These are phyloP conservation scores for Protea cynaroides DNA, from an alignment of 164 flowering plant genomes.

Conservation along the genomic window DNA sequence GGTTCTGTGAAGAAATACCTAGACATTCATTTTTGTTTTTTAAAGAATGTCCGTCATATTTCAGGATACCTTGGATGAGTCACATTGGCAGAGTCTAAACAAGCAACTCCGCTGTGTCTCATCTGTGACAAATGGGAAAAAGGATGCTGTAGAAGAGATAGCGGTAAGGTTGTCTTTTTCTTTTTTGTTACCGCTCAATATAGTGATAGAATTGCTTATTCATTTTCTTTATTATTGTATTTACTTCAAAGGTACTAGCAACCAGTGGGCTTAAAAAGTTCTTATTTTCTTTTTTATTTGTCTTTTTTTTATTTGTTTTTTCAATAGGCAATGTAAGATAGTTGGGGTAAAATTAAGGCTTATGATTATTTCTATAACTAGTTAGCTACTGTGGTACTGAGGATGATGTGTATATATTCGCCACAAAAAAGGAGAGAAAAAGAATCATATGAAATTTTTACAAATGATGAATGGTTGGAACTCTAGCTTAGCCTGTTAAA, in stretches of 20 bases:
- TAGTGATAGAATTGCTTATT: background rate
- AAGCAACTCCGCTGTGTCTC: conserved; percentile 67
- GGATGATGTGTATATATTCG: too few relatives aligned
- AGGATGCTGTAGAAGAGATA: conserved; percentile 63
- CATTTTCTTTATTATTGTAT: background rate
- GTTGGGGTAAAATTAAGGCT: too few relatives aligned
- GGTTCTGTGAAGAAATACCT: background rate
- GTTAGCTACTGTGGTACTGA: too few relatives aligned
- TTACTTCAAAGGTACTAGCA: background rate
- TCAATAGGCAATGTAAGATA: too few relatives aligned
- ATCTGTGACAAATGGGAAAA: conserved; percentile 76
- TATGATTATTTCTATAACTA: too few relatives aligned
- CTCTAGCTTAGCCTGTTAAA: too few relatives aligned
- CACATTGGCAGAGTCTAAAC: conserved; percentile 66
- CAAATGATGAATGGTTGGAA: too few relatives aligned
- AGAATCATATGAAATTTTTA: too few relatives aligned
- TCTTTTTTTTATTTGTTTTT: too few relatives aligned
- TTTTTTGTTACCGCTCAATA: background rate
- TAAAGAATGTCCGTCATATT: conserved; percentile 10
- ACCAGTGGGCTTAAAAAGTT: too few relatives aligned
- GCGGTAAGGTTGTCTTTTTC: conserved; percentile 30
- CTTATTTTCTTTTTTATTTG: too few relatives aligned
- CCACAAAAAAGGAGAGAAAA: too few relatives aligned
- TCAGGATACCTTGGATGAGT: conserved; percentile 83
- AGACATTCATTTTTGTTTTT: conserved; percentile 2